Evolutionary conservation across 2,329 filamentous ascomycete species (phyloP).

Genomic region (Fusarium pseudoanthophilum): DNA sequence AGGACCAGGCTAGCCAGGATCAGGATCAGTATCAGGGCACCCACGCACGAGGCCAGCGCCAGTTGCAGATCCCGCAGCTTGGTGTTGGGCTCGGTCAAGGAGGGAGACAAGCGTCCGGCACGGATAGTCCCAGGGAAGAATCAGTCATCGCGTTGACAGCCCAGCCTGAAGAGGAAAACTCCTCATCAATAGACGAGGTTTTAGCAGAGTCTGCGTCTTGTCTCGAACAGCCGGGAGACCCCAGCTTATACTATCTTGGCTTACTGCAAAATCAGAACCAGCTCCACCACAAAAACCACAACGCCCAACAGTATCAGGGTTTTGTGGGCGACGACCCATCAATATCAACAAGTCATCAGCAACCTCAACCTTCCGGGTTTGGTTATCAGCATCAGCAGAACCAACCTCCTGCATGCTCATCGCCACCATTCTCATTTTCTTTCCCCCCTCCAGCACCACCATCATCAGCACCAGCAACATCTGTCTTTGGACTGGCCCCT

Average conservation of each 20-base stretch:
- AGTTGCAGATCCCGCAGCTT: constrained; percentile 42
- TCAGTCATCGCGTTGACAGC: constrained; percentile 13
- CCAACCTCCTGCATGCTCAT: constrained; percentile 24
- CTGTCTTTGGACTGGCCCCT: constrained; percentile 26
- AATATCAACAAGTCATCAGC: constrained; percentile 22
- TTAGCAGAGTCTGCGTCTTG: constrained; percentile 28
- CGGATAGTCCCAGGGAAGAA: constrained; percentile 24
- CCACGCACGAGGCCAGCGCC: constrained; percentile 40
- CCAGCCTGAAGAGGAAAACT: constrained; percentile 17
- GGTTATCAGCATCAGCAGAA: constrained; percentile 27
- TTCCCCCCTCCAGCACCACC: constrained; percentile 22
- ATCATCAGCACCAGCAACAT: constrained; percentile 33
- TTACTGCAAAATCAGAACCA: constrained; percentile 35
- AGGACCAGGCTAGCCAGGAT: constrained; percentile 32
- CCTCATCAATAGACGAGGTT: constrained; percentile 22
- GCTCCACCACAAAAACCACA: constrained; percentile 19
- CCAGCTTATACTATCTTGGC: constrained; percentile 34
- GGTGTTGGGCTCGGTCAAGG: constrained; percentile 43
- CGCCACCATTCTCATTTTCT: constrained; percentile 28
- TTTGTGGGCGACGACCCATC: constrained; percentile 23
- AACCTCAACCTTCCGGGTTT: constrained; percentile 20
- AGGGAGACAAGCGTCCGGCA: constrained; percentile 38
- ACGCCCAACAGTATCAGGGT: constrained; percentile 23
- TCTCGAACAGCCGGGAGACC: constrained; percentile 25
- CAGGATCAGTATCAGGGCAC: constrained; percentile 40